Evolutionary conservation across 768 basidiomycete genomes (phyloP), one percentile per base, ranked within the genome.

Genomic region (Trametes coccinea): DNA sequence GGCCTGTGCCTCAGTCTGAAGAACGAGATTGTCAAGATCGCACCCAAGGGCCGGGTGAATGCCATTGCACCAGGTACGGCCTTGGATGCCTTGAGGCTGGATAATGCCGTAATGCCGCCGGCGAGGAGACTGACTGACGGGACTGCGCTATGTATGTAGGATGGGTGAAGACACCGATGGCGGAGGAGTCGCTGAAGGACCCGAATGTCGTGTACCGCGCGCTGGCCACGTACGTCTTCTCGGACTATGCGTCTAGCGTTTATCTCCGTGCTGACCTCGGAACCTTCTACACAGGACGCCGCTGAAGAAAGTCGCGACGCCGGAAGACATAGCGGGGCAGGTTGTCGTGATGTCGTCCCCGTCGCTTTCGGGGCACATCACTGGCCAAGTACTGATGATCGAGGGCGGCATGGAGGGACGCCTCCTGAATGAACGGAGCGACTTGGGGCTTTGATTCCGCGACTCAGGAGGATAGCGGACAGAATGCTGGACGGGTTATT

Each of bases 341-440:
- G 78, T 92, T 33, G 80, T 81, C 9, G 59, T 88, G 1, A 69
- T 91, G 2, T 81, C 89, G 0, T 90, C 88, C 0, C 73, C 80
- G 8, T 74, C 73, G 9, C 68, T 90, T 0, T 90, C 88, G 0
- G 88, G 89, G 0, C 89, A 91, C 67, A 79, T 91, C 16, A 82
- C 85, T 1, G 89, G 89, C 0, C 83, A 89, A 66, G 81, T 86
- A 5, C 67, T 89, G 31, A 88, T 89, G 84, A 79, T 90, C 5
- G 82, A 83, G 48, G 90, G 89, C 2, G 90, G 90, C 2, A 90
- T 90, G 89, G 90, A 92, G 79, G 90, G 90, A n/a, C 73, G 78
- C 9, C 54, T 84, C 37, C 68, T 82, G 61, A 82, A 83, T 64
- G 71, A 62, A 33, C 73, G 71, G 13, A 74, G 78, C 30, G 80